Conservation (phyloP, 805 yeast genomes). For the Hanseniaspora lindneri region DNA sequence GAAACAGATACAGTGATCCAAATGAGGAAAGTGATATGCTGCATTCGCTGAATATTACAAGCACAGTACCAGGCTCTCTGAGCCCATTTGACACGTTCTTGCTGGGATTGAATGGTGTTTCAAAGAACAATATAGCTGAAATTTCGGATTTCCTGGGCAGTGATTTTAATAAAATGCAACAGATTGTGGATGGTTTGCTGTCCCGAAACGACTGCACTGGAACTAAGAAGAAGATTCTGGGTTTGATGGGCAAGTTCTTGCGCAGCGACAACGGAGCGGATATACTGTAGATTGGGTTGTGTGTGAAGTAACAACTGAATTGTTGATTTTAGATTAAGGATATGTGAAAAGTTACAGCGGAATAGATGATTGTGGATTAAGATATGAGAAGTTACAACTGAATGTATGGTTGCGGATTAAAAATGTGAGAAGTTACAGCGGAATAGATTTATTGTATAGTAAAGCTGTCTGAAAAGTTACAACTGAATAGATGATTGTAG, state of each 20-base stretch:
- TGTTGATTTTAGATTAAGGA: too few species aligned
- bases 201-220: not conserved
- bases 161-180: not conserved
- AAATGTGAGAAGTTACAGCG: too few species aligned
- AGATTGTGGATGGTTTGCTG: not conserved
- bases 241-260: not conserved
- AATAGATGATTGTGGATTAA: too few species aligned
- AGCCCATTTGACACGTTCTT: constrained; percentile 1
- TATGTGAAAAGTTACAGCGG: too few species aligned
- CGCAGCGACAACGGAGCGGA: constrained; percentile 2
- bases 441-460: too few species aligned
- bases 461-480: too few species aligned
- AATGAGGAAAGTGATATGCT: not conserved
- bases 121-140: constrained; percentile 3
- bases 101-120: constrained; percentile 5
- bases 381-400: too few species aligned
- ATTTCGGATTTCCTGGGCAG: not conserved
- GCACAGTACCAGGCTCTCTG: not conserved
- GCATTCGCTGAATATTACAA: not conserved
- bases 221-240: not conserved
- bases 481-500: too few species aligned
- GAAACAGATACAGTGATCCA: not conserved
- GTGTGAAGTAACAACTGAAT: too few species aligned
- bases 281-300: constrained; percentile 5
- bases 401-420: too few species aligned